Conservation (phyloP, 164 flowering plant genomes). For the Stephania japonica region DNA sequence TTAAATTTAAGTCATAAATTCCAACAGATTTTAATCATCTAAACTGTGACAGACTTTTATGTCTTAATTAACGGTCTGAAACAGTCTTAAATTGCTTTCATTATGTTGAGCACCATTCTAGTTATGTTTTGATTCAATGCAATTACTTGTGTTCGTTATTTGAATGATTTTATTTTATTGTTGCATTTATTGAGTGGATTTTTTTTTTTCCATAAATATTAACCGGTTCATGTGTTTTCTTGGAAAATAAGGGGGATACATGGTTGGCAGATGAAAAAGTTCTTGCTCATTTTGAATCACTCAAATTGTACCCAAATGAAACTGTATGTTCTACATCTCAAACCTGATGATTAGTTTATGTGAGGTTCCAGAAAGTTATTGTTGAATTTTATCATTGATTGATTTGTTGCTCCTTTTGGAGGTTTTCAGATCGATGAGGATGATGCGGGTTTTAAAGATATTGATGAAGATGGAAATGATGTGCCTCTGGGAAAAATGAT, state of each 20-base stretch:
- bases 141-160: not conserved
- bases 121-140: not conserved
- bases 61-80: not conserved
- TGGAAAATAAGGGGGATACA: slow-evolving; percentile 46
- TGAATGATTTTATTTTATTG: not conserved
- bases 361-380: not conserved
- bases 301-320: slow-evolving; percentile 47
- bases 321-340: slow-evolving; percentile 28
- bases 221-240: slow-evolving; percentile 9
- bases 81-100: too few relatives aligned
- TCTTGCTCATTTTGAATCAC: slow-evolving; percentile 65
- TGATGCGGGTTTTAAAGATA: slow-evolving; percentile 35
- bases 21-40: too few relatives aligned
- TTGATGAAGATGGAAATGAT: slow-evolving; percentile 70
- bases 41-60: not conserved
- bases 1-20: too few relatives aligned
- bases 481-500: slow-evolving; percentile 79
- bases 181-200: not conserved
- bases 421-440: slow-evolving; percentile 41
- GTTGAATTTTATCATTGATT: not conserved
- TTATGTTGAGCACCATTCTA: too few relatives aligned
- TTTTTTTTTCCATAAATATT: not conserved
- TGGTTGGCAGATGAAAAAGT: slow-evolving; percentile 77
- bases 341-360: not conserved
- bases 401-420: slow-evolving; percentile 6